A percentile compares a stretch with the other conserved stretches of the same genome.
phyloP scores from a whole-genome alignment of 768 basidiomycete species.

The Tricholoma terreum region DNA sequence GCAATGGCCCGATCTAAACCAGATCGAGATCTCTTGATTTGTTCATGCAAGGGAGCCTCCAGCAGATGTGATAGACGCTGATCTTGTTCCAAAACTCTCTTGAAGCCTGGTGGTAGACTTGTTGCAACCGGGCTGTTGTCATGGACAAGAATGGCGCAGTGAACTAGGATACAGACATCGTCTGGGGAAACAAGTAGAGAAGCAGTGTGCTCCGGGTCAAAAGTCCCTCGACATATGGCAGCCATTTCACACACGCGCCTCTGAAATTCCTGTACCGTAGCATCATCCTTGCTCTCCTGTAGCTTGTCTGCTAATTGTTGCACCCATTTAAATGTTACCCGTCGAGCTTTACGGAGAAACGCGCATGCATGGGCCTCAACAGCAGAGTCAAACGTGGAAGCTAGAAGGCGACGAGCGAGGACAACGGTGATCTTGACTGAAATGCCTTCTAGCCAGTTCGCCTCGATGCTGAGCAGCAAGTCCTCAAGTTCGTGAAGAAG shows the following conservation, averaged over 20 bases:
- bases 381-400: constrained; percentile 12
- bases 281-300: constrained; percentile 11
- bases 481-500: constrained; percentile 35
- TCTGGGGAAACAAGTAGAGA: constrained; percentile 17
- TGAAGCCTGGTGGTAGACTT: constrained; percentile 8
- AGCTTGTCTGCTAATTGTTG: constrained; percentile 26
- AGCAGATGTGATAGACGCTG: constrained; percentile 28
- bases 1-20: constrained; percentile 30
- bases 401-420: constrained; percentile 35
- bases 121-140: constrained; percentile 25
- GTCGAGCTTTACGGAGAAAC: constrained; percentile 31
- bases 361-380: constrained; percentile 16
- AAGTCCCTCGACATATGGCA: constrained; percentile 37
- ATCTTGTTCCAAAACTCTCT: constrained; percentile 27
- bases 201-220: constrained; percentile 28
- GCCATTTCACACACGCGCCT: constrained; percentile 34
- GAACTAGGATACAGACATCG: constrained; percentile 27
- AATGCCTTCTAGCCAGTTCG: constrained; percentile 38
- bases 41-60: constrained; percentile 14
- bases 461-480: constrained; percentile 32
- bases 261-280: constrained; percentile 14
- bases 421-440: constrained; percentile 31
- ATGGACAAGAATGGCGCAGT: constrained; percentile 30
- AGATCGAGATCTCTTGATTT: constrained; percentile 9
- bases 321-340: constrained; percentile 35